phyloP scores from a whole-genome alignment of 106 monocot species.

The Iris macrosiphon region DNA sequence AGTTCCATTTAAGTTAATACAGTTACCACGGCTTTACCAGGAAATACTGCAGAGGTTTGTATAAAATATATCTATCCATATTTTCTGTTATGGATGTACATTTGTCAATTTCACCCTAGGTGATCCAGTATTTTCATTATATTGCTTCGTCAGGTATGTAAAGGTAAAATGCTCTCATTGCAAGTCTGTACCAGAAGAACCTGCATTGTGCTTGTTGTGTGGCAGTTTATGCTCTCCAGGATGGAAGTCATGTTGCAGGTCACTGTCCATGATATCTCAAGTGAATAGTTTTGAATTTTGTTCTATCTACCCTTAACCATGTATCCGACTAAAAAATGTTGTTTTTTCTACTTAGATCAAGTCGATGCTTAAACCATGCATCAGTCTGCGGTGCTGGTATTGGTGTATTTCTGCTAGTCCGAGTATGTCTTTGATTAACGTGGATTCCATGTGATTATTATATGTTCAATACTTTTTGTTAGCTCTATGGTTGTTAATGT shows the following conservation, averaged over 20 bases:
- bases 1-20: slow-evolving; percentile 78
- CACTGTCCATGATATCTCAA: not conserved
- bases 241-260: slow-evolving; percentile 84
- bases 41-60: slow-evolving; percentile 78
- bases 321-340: not conserved
- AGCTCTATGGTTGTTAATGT: too few relatives aligned
- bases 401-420: slow-evolving; percentile 78
- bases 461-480: too few relatives aligned
- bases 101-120: not conserved
- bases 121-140: not conserved
- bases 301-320: not conserved
- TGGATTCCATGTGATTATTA: too few relatives aligned
- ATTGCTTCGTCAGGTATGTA: slow-evolving; percentile 45
- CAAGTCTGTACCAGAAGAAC: slow-evolving; percentile 45
- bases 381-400: slow-evolving; percentile 76
- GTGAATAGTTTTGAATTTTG: not conserved
- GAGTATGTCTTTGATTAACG: too few relatives aligned
- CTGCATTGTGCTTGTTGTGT: slow-evolving; percentile 89
- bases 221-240: slow-evolving; percentile 67
- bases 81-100: too few relatives aligned
- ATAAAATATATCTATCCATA: too few relatives aligned
- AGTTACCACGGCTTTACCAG: slow-evolving; percentile 73
- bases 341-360: slow-evolving; percentile 28
- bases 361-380: slow-evolving; percentile 73
- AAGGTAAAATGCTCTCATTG: slow-evolving; percentile 60